Conservation (phyloP, 2,329 filamentous ascomycete genomes). For the Diaporthe citrichinensis region DNA sequence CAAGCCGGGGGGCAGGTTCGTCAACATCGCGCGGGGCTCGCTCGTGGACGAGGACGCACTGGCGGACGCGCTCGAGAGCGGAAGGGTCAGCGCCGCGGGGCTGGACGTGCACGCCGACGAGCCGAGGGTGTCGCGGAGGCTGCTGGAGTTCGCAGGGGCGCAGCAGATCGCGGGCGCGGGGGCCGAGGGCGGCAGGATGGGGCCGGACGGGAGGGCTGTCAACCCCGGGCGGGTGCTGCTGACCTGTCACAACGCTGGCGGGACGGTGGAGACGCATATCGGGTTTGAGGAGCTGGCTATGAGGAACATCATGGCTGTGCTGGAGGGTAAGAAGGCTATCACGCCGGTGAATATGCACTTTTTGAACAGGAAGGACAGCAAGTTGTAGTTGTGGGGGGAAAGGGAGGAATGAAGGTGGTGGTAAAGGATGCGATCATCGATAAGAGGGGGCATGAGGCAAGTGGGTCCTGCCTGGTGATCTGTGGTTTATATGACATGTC, state of each 20-base stretch:
- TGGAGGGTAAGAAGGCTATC: conserved; percentile 64
- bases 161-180: conserved; percentile 4
- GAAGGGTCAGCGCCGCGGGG: conserved; percentile 65
- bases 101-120: conserved; percentile 76
- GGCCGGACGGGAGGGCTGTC: not conserved
- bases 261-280: conserved; percentile 75
- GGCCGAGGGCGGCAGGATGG: not conserved
- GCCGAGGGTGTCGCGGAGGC: conserved; percentile 64
- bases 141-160: conserved; percentile 56
- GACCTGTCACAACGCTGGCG: conserved; percentile 78
- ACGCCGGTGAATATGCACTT: conserved; percentile 75
- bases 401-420: not conserved
- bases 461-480: not conserved
- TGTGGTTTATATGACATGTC: not conserved
- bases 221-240: conserved; percentile 64
- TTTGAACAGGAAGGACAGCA: conserved; percentile 50
- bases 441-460: not conserved
- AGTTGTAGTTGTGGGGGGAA: not conserved
- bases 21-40: conserved; percentile 76
- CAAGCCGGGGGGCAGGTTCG: conserved; percentile 69
- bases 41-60: conserved; percentile 77
- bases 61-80: conserved; percentile 68
- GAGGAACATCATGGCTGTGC: conserved; percentile 74
- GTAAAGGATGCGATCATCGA: not conserved
- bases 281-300: conserved; percentile 78